A percentile compares a stretch with the other conserved stretches of the same genome.
Conservation (phyloP, 306 rosid species). For the Ziziphus jujuba region DNA sequence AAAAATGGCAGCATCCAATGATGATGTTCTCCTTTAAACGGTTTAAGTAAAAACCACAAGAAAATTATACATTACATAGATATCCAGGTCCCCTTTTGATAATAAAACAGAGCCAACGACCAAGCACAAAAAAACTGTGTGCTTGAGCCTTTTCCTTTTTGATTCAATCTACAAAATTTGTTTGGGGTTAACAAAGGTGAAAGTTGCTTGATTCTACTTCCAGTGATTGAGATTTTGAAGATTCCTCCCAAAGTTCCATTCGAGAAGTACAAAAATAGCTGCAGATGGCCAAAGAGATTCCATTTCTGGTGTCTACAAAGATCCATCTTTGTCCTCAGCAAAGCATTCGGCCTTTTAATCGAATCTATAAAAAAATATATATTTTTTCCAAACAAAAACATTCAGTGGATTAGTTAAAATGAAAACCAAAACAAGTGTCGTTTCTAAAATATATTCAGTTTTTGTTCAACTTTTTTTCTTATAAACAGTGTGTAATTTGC, state of each 20-base stretch:
- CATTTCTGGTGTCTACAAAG: constrained; percentile 27
- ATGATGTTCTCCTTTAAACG: constrained; percentile 2
- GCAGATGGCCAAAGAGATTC: constrained; percentile 26
- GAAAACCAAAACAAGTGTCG: not conserved
- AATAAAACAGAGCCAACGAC: constrained; percentile 32
- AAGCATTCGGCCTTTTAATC: constrained; percentile 26
- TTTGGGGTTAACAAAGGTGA: constrained; percentile 22
- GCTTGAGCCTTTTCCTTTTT: constrained; percentile 18
- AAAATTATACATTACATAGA: constrained; percentile 37
- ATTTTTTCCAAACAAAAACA: constrained; percentile 18
- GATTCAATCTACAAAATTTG: constrained; percentile 22
- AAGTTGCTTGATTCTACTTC: constrained; percentile 27
- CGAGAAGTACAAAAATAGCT: constrained; percentile 42
- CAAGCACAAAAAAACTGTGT: constrained; percentile 27
- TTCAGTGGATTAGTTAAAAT: not conserved
- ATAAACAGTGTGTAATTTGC: too few species aligned
- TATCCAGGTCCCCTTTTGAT: constrained; percentile 6
- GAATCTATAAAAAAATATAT: constrained; percentile 30
- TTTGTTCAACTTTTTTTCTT: too few species aligned
- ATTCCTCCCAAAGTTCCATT: constrained; percentile 35
- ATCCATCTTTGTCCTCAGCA: constrained; percentile 45
- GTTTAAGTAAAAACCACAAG: constrained; percentile 10
- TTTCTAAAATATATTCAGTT: too few species aligned
- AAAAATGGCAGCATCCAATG: constrained; percentile 13
- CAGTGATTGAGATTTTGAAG: constrained; percentile 16